A percentile compares a stretch with the other conserved stretches of the same genome.
Evolutionary conservation across 306 rosid species (phyloP).

Genomic region (Vicia villosa): DNA sequence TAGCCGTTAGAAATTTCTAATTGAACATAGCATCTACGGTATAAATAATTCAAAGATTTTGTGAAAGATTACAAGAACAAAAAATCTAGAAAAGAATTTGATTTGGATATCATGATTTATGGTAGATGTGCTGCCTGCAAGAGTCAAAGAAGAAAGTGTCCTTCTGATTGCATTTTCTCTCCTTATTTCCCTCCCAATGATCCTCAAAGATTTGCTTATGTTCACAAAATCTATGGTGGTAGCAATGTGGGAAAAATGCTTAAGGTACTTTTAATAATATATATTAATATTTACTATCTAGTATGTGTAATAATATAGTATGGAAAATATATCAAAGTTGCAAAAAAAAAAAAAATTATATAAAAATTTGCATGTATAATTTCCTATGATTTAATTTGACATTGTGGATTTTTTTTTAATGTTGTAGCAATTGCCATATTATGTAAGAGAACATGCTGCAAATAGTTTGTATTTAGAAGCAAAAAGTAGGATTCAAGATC

Average conservation of each 20-base stretch:
- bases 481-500: constrained; percentile 59
- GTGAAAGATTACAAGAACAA: too few species aligned
- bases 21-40: too few species aligned
- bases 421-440: constrained; percentile 53
- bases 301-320: background rate
- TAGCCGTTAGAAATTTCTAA: too few species aligned
- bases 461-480: constrained; percentile 63
- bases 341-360: background rate
- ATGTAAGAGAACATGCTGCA: constrained; percentile 58
- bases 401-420: background rate
- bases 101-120: constrained; percentile 35
- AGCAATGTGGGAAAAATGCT: constrained; percentile 79
- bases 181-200: constrained; percentile 70
- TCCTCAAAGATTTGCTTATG: constrained; percentile 72
- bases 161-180: constrained; percentile 71
- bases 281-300: background rate
- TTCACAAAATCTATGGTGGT: constrained; percentile 78
- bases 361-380: background rate
- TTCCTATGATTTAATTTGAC: background rate
- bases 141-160: constrained; percentile 71
- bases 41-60: too few species aligned
- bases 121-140: constrained; percentile 79
- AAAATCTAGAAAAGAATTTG: constrained; percentile 18
- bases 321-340: background rate
- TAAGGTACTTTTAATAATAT: constrained; percentile 48